Evolutionary conservation across 108 stramenopile genomes (phyloP).

Genomic region (Ochromonas danica): DNA sequence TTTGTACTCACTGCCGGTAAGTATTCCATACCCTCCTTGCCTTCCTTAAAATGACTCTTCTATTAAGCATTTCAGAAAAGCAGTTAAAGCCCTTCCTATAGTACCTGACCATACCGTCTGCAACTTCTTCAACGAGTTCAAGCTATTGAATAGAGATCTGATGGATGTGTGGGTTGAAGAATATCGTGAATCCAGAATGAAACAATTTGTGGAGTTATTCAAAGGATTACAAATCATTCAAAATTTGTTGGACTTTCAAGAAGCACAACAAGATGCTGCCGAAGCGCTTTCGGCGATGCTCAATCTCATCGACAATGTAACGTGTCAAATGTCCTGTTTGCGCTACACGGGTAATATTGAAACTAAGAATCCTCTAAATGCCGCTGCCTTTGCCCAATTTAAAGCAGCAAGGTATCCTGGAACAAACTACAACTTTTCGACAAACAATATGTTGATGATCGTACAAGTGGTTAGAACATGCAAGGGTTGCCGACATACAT

Average conservation of each 20-base stretch:
- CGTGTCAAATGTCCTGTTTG: conserved; percentile 15
- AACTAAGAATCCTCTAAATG: conserved; percentile 17
- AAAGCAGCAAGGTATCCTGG: conserved; percentile 8
- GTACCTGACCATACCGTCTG: conserved; percentile 13
- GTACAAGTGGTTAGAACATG: conserved; percentile 15
- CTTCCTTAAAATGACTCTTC: conserved; percentile 16
- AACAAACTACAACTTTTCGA: conserved; percentile 17
- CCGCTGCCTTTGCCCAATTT: conserved; percentile 13
- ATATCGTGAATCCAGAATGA: conserved; percentile 16
- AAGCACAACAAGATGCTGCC: conserved; percentile 14
- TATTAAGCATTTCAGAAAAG: conserved; percentile 17
- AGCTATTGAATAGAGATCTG: conserved; percentile 16
- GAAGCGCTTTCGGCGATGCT: conserved; percentile 13
- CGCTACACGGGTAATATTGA: conserved; percentile 15
- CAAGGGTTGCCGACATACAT: conserved; percentile 14
- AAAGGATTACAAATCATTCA: conserved; percentile 17
- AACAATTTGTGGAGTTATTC: conserved; percentile 17
- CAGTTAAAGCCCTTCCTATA: conserved; percentile 15
- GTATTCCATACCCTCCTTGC: conserved; percentile 14
- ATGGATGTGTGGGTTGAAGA: conserved; percentile 15
- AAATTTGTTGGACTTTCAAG: conserved; percentile 17
- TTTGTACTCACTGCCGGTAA: conserved; percentile 15
- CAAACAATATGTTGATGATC: conserved; percentile 17
- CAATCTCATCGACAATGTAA: conserved; percentile 16
- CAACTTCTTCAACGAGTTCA: conserved; percentile 15